A percentile compares a stretch with the other conserved stretches of the same genome.
Conservation (phyloP, 345 rosid genomes). For the Eucalyptus pauciflora region DNA sequence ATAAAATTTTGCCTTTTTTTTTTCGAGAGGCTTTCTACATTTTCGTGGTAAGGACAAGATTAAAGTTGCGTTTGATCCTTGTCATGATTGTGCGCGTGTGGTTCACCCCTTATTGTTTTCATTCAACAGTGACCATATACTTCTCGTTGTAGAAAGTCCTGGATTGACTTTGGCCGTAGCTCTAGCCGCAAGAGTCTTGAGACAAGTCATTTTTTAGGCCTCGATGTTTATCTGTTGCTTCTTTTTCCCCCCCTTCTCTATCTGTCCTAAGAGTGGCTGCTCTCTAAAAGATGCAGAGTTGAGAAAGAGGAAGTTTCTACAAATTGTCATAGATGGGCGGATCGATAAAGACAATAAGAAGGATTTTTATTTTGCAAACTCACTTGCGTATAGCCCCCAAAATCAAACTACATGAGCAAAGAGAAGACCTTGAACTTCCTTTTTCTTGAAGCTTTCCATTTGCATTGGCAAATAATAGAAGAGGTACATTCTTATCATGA, state of each 20-base stretch:
- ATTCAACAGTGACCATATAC: background rate
- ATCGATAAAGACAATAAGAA: background rate
- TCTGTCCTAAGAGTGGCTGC: background rate
- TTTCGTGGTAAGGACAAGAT: background rate
- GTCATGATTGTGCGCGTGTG: background rate
- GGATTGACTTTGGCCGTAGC: background rate
- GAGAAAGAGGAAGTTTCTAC: background rate
- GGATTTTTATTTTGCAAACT: background rate
- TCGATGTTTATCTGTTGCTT: background rate
- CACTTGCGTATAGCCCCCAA: background rate
- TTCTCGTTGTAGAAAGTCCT: background rate
- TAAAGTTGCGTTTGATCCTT: background rate
- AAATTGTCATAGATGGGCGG: background rate
- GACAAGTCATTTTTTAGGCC: background rate
- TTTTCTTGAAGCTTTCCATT: background rate
- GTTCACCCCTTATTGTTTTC: background rate
- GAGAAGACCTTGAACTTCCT: background rate
- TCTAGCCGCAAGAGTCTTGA: background rate
- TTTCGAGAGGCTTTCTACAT: background rate
- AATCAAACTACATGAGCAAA: background rate
- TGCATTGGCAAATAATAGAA: background rate
- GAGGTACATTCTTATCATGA: background rate
- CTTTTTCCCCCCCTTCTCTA: background rate
- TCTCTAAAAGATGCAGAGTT: background rate
- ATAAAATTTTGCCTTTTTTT: background rate